Base-by-base conservation (phyloP, 768 basidiomycete genomes). In the Podaxis sp. region DNA sequence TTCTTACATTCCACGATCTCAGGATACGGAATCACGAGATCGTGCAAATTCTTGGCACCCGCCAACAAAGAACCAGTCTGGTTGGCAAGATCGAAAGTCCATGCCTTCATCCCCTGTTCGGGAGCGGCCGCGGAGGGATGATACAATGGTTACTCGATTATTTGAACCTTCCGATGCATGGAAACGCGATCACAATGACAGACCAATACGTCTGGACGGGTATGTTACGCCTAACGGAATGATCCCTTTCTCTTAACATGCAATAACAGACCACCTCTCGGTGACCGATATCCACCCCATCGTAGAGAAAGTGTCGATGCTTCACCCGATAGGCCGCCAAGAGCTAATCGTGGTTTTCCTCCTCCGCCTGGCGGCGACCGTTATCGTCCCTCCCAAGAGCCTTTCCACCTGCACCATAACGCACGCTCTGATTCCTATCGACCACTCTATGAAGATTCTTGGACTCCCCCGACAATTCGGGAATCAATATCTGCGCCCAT, bases 161-260 rank as follows among this genome's bases (percentile, higher is more conserved):
- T 86, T 91, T 69, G 90, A 92, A 70, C 88, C 90, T 36, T 88
- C 87, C 38, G 86, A 88, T 19, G 74, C 77, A 36, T 91, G 90
- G 90, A 89, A 87, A 70, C 83, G 87, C 66, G 73, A 75, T 8
- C 84, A 85, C 67, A 68, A 68, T 54, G 84, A 86, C 68, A 78
- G 80, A 67, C 69, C 77, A 33, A 33, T 56, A 39, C 76, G 80
- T 66, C 69, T 72, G 52, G 83, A 80, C 80, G 75, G 70, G 76
- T 78, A 53, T 70, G 66, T 70, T 70, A 40, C 62, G 64, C 42
- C 12, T 59, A 61, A 11, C 2, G 59, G 8, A 17, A 33, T 22
- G 13, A 28, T 40, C 39, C n/a, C 57, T 58, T 52, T 61, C 61
- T 66, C 59, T 42, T 63, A 67, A 38, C 51, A 49, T 22, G 13